phyloP scores from a whole-genome alignment of 306 rosid species.

The Quercus wislizeni region DNA sequence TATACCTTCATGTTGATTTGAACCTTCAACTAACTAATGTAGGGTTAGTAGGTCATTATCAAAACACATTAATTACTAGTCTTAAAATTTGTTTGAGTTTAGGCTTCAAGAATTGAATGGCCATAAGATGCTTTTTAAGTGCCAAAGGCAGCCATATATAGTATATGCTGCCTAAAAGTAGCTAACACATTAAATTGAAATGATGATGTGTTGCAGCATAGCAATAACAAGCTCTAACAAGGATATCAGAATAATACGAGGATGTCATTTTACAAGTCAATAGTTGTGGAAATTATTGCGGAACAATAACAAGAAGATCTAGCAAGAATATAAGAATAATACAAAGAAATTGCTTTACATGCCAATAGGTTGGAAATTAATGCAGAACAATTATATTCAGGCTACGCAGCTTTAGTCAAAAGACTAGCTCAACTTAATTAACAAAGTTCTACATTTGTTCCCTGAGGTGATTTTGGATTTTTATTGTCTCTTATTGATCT shows the following conservation, averaged over 20 bases:
- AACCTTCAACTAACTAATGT: not conserved
- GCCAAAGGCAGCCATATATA: not conserved
- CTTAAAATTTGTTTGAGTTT: not conserved
- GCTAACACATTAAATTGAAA: not conserved
- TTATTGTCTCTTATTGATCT: not conserved
- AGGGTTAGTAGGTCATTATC: not conserved
- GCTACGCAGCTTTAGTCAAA: not conserved
- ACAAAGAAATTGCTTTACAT: not conserved
- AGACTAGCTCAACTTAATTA: not conserved
- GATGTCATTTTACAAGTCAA: not conserved
- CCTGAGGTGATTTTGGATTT: not conserved
- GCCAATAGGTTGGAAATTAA: not conserved
- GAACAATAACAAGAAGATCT: not conserved
- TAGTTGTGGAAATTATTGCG: not conserved
- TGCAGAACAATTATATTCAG: too few species aligned
- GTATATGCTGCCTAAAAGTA: not conserved
- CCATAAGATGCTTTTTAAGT: not conserved
- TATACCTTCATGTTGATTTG: conserved; percentile 8
- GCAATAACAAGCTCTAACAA: not conserved
- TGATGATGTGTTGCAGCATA: not conserved
- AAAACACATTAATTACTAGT: not conserved
- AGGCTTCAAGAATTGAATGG: not conserved
- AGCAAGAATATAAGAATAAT: not conserved
- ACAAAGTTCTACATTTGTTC: not conserved
- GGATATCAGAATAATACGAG: not conserved